Percentiles rank a stretch among this genome's conserved stretches.
Conservation (phyloP, 2,329 filamentous ascomycete genomes). For the Colletotrichum magnum region DNA sequence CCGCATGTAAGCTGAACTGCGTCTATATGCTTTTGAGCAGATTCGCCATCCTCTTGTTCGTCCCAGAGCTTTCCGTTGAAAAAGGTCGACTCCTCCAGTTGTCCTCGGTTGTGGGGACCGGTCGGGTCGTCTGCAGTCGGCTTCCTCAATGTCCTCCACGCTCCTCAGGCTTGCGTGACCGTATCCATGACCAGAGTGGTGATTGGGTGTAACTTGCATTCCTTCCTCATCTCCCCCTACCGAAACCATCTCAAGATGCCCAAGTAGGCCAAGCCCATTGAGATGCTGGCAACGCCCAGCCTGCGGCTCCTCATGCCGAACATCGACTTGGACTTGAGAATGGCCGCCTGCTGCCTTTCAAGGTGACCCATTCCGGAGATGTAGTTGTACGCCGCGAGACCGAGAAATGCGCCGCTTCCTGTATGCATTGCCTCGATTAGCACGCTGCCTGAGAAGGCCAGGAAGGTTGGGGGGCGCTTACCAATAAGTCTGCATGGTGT, state of each 20-base stretch:
- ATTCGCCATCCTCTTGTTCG: no score
- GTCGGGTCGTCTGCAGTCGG: neutral
- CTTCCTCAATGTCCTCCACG: neutral
- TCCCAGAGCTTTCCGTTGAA: no score
- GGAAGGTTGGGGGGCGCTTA: conserved; percentile 55
- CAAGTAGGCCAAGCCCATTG: conserved; percentile 76
- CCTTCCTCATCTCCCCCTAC: conserved; percentile 51
- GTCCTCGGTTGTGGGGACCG: no score
- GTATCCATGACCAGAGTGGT: conserved; percentile 16
- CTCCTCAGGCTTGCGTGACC: neutral
- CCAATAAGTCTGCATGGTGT: conserved; percentile 79
- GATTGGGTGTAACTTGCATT: neutral
- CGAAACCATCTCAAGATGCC: conserved; percentile 78
- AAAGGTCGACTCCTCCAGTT: no score
- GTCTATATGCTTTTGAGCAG: neutral
- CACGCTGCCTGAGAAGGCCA: neutral
- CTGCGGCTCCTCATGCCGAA: conserved; percentile 81
- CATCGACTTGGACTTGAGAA: conserved; percentile 77
- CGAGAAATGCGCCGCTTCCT: conserved; percentile 83
- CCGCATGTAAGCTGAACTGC: neutral
- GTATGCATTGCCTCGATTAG: conserved; percentile 20
- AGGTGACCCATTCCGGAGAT: conserved; percentile 81
- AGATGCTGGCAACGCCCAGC: conserved; percentile 77
- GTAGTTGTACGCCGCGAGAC: conserved; percentile 84
- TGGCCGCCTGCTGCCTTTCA: conserved; percentile 73